Evolutionary conservation across 495 filamentous ascomycete genomes (phyloP), one percentile per base, ranked within the genome.

Genomic region (Friedmanniomyces endolithicus): DNA sequence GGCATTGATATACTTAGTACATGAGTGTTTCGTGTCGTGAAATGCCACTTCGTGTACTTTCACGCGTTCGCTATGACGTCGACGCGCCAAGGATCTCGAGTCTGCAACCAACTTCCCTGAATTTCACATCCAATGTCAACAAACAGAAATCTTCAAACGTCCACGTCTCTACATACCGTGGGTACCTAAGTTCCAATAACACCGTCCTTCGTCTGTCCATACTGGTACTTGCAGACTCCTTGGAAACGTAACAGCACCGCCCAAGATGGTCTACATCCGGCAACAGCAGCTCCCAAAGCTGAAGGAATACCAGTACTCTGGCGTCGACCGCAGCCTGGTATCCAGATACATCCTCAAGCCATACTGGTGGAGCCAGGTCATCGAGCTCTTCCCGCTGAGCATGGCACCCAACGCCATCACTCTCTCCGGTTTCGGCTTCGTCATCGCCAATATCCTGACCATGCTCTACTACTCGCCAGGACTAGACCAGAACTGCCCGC

Each of bases 391-490:
- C 67, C 92, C 92, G 40, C 85, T 94, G 82, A 85, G 70, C 65
- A 97, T 98, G 92, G 92, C 92, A 74, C 53, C 54, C n/a, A 63
- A 63, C 52, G 62, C 57, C 51, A 95, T 98, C 68, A 98, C 92
- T 3, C 72, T 96, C 52, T 84, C 82, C 14, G 92, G 92, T 43
- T 96, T 97, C 74, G 74, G 79, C 65, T 96, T 97, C 67, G 83
- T 98, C 66, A 74, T 96, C 56, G 70, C 84, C 67, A 98, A 98
- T 73, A 79, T 97, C 71, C 71, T 95, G 63, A 96, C 92, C 7
- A 70, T 98, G 64, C 77, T 98, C 48, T 97, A 87, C 86, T 98
- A 96, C 72, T 92, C 88, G 62, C 90, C 92, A n/a, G 84, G 79
- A 0, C 74, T 98, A 49, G 92, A 98, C 69, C 82, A 85, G 67